Evolutionary conservation across 2,329 filamentous ascomycete genomes (phyloP).

Genomic region (Claviceps quebecensis): DNA sequence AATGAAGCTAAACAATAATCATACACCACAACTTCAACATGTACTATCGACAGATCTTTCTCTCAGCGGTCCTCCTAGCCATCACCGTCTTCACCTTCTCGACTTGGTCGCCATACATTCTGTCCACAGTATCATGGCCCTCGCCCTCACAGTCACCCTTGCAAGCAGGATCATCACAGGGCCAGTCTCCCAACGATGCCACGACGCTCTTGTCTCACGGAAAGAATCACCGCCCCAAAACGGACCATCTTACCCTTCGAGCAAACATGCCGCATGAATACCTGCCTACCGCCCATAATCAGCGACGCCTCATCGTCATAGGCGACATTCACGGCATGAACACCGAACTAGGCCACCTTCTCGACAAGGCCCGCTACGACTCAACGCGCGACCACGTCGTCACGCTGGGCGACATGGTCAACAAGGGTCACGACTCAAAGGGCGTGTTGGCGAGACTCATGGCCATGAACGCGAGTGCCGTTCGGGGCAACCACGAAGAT

Average conservation of each 20-base stretch:
- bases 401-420: conserved; percentile 64
- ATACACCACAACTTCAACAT: neutral
- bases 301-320: conserved; percentile 59
- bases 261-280: conserved; percentile 16
- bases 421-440: conserved; percentile 71
- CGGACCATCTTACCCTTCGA: conserved; percentile 16
- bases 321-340: conserved; percentile 91
- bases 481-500: conserved; percentile 91
- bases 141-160: neutral
- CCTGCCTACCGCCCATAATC: conserved; percentile 21
- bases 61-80: neutral
- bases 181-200: neutral
- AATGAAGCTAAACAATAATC: neutral
- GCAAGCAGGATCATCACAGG: neutral
- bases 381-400: conserved; percentile 52
- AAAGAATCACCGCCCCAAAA: neutral
- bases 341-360: conserved; percentile 47
- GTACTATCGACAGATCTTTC: neutral
- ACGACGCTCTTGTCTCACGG: neutral
- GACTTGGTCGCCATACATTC: neutral
- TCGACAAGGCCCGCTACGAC: conserved; percentile 53
- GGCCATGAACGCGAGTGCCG: conserved; percentile 58
- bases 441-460: conserved; percentile 68
- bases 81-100: neutral
- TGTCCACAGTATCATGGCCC: neutral